These are phyloP conservation scores for Musa troglodytarum DNA, from an alignment of 176 grass and related monocot genomes.

Conservation along the genomic window DNA sequence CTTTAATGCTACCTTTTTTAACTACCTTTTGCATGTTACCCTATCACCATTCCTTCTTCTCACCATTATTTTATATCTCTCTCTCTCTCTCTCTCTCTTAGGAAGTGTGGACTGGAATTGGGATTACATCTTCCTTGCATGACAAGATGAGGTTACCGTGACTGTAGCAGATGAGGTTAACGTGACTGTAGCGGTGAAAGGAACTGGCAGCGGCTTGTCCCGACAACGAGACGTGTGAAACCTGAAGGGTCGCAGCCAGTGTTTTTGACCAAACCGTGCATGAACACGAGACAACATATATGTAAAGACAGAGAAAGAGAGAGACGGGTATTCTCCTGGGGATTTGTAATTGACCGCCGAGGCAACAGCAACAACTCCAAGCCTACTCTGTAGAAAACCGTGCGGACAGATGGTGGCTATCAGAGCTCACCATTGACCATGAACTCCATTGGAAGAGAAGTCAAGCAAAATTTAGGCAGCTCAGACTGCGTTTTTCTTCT, in stretches of 20 bases:
- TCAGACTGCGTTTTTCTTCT: background rate
- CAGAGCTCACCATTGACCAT: too few species aligned
- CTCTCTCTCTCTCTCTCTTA: background rate
- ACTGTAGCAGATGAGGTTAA: background rate
- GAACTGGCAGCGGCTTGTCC: background rate
- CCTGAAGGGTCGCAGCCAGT: background rate
- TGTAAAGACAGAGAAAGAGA: too few species aligned
- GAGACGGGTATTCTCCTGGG: too few species aligned
- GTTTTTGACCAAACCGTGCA: background rate
- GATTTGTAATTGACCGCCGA: too few species aligned
- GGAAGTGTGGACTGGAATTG: background rate
- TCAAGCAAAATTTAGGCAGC: background rate
- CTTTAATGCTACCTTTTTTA: conserved; percentile 2
- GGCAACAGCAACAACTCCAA: too few species aligned
- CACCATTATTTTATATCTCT: background rate
- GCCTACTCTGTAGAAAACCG: too few species aligned
- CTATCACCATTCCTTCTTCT: background rate
- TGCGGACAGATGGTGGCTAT: too few species aligned
- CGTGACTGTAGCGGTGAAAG: background rate
- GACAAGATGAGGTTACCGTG: background rate
- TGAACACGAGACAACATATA: too few species aligned
- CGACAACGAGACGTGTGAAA: conserved; percentile 9
- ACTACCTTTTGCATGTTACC: background rate
- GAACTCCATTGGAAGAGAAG: background rate
- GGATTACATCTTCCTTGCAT: background rate